phyloP scores from a whole-genome alignment of 2,329 filamentous ascomycete genomes.

The Penicillium hesseltinei region DNA sequence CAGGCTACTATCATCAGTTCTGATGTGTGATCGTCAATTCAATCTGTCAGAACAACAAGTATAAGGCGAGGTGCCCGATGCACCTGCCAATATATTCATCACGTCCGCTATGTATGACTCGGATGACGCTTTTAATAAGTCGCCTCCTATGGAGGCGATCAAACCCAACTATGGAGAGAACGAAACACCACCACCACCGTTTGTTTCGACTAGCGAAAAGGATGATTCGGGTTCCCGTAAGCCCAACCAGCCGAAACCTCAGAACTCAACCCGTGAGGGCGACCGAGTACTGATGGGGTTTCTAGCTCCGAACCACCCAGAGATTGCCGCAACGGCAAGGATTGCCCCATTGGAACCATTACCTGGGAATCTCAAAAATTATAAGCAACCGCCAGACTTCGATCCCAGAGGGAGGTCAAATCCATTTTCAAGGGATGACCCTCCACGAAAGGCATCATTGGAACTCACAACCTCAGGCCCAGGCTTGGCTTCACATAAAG shows the following conservation, averaged over 20 bases:
- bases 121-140: conserved; percentile 39
- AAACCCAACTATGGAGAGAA: conserved; percentile 33
- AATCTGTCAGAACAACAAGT: background rate
- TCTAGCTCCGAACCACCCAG: conserved; percentile 63
- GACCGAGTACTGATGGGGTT: conserved; percentile 60
- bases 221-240: conserved; percentile 35
- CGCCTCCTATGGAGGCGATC: conserved; percentile 36
- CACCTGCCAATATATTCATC: conserved; percentile 26
- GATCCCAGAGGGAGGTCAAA: background rate
- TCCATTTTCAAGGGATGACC: background rate
- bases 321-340: conserved; percentile 61
- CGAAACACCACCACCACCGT: conserved; percentile 36
- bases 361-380: conserved; percentile 32
- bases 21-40: conserved; percentile 3
- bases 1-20: background rate
- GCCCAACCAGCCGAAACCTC: conserved; percentile 28
- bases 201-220: conserved; percentile 26
- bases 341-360: conserved; percentile 47
- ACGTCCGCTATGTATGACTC: conserved; percentile 42
- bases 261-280: conserved; percentile 56
- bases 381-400: conserved; percentile 3
- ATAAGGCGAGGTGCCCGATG: conserved; percentile 8
- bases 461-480: background rate
- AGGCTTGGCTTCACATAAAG: background rate
- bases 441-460: background rate